Conservation (phyloP, 345 rosid species). For the Pseudoturritis turrita region DNA sequence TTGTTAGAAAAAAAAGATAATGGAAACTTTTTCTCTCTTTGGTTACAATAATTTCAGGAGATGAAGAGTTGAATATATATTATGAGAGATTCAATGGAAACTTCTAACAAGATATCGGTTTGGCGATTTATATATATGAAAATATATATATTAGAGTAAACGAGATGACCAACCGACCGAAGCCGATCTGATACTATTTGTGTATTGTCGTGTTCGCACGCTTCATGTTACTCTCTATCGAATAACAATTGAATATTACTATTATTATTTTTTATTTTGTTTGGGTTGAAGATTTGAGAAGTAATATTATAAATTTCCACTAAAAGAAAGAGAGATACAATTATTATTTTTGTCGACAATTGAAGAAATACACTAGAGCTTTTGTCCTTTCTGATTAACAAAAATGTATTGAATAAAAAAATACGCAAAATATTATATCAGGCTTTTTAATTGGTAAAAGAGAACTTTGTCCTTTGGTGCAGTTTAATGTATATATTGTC, state of each 20-base stretch:
- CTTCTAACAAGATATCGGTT: slow-evolving; percentile 15
- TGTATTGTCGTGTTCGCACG: slow-evolving; percentile 41
- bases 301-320: neutral
- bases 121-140: slow-evolving; percentile 11
- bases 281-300: neutral
- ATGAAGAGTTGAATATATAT: neutral
- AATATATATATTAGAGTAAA: neutral
- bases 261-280: neutral
- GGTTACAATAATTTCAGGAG: neutral
- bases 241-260: neutral
- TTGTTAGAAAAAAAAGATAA: neutral
- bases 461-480: slow-evolving; percentile 20
- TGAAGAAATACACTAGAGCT: slow-evolving; percentile 5
- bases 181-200: slow-evolving; percentile 31
- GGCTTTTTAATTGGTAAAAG: slow-evolving; percentile 16
- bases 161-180: slow-evolving; percentile 33
- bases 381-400: slow-evolving; percentile 5
- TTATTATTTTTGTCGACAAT: neutral
- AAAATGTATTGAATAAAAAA: neutral
- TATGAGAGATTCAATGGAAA: slow-evolving; percentile 18
- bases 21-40: neutral
- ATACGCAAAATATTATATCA: neutral
- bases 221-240: slow-evolving; percentile 29
- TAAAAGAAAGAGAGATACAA: neutral
- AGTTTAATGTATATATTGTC: neutral